phyloP scores from a whole-genome alignment of 208 protist genomes.

The Spironucleus salmonicida region DNA sequence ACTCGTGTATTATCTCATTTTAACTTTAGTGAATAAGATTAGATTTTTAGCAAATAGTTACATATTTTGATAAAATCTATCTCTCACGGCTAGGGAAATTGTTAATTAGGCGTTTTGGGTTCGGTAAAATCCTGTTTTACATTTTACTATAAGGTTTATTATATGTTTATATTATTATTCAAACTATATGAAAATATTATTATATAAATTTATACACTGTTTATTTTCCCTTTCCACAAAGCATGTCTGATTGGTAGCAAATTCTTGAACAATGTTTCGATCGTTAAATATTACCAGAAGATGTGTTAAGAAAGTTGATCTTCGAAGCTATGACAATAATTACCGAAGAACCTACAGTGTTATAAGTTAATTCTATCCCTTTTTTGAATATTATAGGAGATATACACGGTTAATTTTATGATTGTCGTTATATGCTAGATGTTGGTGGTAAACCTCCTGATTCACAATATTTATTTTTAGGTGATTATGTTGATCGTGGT shows the following conservation, averaged over 20 bases:
- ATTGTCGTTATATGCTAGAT: constrained; percentile 40
- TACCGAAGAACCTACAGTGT: constrained; percentile 20
- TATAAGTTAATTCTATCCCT: background rate
- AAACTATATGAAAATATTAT: too few relatives aligned
- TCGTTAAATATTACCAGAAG: background rate
- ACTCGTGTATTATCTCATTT: too few relatives aligned
- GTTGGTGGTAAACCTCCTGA: constrained; percentile 32
- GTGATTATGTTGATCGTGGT: constrained; percentile 47
- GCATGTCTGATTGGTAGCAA: background rate
- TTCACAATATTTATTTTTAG: constrained; percentile 42
- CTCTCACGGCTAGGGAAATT: too few relatives aligned
- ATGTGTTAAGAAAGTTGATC: background rate
- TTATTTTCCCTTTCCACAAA: too few relatives aligned
- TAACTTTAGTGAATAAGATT: too few relatives aligned
- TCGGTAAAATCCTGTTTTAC: too few relatives aligned
- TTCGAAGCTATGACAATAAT: constrained; percentile 5
- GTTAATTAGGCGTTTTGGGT: too few relatives aligned
- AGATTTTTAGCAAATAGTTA: too few relatives aligned
- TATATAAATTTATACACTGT: too few relatives aligned
- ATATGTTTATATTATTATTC: too few relatives aligned
- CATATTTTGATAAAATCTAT: too few relatives aligned
- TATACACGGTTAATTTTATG: constrained; percentile 45
- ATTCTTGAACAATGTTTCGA: background rate
- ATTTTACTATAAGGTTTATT: too few relatives aligned
- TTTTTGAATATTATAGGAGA: constrained; percentile 38